These are phyloP conservation scores for Parietichytrium sp. DNA, from an alignment of 108 stramenopile genomes.

Conservation along the genomic window DNA sequence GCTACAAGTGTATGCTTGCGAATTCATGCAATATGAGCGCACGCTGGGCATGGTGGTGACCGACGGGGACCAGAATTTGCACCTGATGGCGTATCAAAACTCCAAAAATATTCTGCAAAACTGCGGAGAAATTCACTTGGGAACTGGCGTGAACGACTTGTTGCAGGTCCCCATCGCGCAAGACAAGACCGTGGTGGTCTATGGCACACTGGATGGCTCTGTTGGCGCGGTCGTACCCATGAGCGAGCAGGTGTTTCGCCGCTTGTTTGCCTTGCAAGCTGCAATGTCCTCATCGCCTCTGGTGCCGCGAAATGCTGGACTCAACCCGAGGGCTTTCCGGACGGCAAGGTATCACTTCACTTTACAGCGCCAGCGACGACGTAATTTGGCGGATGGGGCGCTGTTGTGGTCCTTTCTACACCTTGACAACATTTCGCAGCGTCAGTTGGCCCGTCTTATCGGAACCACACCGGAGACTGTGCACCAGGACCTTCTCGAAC, in stretches of 20 bases:
- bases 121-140: slow-evolving; percentile 8
- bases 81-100: neutral
- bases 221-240: neutral
- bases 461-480: slow-evolving; percentile 30
- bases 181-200: neutral
- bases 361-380: neutral
- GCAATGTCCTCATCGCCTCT: slow-evolving; percentile 25
- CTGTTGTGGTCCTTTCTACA: neutral
- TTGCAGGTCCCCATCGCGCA: neutral
- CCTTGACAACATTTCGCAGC: neutral
- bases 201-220: slow-evolving; percentile 1
- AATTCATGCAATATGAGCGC: slow-evolving; percentile 30
- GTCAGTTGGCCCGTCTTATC: slow-evolving; percentile 28
- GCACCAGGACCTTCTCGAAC: neutral
- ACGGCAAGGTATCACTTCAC: neutral
- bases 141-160: neutral
- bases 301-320: slow-evolving; percentile 5
- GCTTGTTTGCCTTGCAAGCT: neutral
- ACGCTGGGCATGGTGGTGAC: slow-evolving; percentile 2
- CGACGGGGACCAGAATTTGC: neutral
- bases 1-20: neutral
- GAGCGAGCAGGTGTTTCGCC: neutral
- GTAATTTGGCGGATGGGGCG: slow-evolving; percentile 5
- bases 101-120: neutral
- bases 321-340: slow-evolving; percentile 10